A percentile compares a stretch with the other conserved stretches of the same genome.
phyloP scores from a whole-genome alignment of 495 filamentous ascomycete genomes.

The Hypoxylon rickii region DNA sequence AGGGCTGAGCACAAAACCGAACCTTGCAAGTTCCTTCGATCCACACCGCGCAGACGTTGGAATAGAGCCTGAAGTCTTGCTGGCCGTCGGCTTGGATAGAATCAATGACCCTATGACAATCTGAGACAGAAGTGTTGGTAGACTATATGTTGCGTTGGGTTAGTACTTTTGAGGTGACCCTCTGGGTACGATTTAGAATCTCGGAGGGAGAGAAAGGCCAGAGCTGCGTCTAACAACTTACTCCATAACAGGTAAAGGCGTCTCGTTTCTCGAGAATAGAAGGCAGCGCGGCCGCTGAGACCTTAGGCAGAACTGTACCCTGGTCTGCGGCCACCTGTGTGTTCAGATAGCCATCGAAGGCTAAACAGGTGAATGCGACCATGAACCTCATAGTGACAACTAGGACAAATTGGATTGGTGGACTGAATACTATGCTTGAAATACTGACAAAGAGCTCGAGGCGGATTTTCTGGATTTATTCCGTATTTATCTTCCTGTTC shows the following conservation, averaged over 20 bases:
- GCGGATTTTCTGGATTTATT: too few relatives aligned
- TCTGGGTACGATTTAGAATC: too few relatives aligned
- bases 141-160: neutral
- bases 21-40: slow-evolving; percentile 30
- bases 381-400: slow-evolving; percentile 26
- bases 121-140: slow-evolving; percentile 27
- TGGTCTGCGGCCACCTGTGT: neutral
- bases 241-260: slow-evolving; percentile 38
- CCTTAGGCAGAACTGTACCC: neutral
- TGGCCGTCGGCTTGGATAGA: slow-evolving; percentile 24
- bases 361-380: slow-evolving; percentile 2
- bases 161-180: too few relatives aligned
- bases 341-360: neutral
- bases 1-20: slow-evolving; percentile 39
- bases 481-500: too few relatives aligned
- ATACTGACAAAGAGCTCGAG: too few relatives aligned
- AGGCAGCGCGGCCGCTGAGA: neutral
- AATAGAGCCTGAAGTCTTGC: slow-evolving; percentile 29
- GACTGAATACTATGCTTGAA: too few relatives aligned
- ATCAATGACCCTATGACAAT: slow-evolving; percentile 35
- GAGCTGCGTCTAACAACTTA: slow-evolving; percentile 6
- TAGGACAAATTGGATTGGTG: too few relatives aligned
- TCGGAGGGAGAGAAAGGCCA: too few relatives aligned
- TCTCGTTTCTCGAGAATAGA: slow-evolving; percentile 32
- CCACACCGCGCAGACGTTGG: slow-evolving; percentile 38